Percentiles rank a stretch among this genome's conserved stretches.
Conservation (phyloP, 352 stramenopile species). For the Globisporangium parvum region DNA sequence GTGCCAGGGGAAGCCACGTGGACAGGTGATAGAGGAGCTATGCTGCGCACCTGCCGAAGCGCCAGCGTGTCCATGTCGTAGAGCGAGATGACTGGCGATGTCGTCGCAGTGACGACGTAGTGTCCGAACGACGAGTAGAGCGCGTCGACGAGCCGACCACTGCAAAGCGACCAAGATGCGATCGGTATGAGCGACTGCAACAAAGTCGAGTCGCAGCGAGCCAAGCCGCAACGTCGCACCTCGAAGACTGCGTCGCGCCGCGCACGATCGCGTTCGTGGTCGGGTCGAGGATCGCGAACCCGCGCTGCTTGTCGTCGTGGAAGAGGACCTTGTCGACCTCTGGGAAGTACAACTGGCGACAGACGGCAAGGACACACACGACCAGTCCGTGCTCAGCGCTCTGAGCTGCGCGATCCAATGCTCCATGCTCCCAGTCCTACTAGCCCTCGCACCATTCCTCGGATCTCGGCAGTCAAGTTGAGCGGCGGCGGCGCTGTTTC, state of each 20-base stretch:
- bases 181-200: neutral
- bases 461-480: conserved; percentile 32
- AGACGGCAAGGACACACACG: neutral
- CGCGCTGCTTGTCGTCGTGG: conserved; percentile 21
- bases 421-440: neutral
- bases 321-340: conserved; percentile 35
- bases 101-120: conserved; percentile 43
- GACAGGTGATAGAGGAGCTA: neutral
- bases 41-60: conserved; percentile 30
- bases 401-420: too few relatives aligned
- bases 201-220: neutral
- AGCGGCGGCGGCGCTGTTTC: conserved; percentile 18
- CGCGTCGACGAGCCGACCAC: conserved; percentile 28
- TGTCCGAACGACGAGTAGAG: conserved; percentile 33
- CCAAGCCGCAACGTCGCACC: conserved; percentile 1
- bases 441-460: conserved; percentile 26
- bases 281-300: conserved; percentile 35
- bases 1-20: neutral
- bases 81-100: conserved; percentile 43
- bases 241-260: conserved; percentile 8
- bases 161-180: neutral
- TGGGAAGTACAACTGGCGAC: conserved; percentile 23
- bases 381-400: neutral
- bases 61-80: conserved; percentile 44
- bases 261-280: conserved; percentile 16